Evolutionary conservation across 768 basidiomycete species (phyloP), one percentile per base, ranked within the genome.

Genomic region (Antrodiella citrinella): DNA sequence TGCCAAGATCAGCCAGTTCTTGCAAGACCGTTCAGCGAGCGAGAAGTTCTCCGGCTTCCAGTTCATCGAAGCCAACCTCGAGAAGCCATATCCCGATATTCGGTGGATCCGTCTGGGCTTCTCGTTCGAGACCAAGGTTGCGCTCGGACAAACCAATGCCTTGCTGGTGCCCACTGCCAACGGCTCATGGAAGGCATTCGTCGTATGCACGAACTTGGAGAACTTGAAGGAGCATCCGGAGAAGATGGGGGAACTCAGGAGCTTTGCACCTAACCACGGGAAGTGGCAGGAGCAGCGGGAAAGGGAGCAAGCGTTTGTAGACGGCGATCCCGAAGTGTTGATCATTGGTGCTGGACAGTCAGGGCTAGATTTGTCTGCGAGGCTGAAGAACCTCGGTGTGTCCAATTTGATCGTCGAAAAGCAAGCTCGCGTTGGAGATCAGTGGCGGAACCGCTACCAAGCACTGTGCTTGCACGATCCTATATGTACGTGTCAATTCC

Each of bases 371-470:
- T 54, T 78, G 19, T 78, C 80, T 0, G 82, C 81, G 18, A 68
- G 81, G 43, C 70, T 86, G 49, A 77, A 78, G 58, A 64, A 65
- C 3, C 66, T 82, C 7, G 77, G 68, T 26, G 63, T 82, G 5
- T 59, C 67, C n/a, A 65, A 70, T 9, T 65, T 85, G 4, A 65
- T 89, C 12, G 69, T 91, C 42, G 88, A 91, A 59, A 79, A 74
- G 62, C 75, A 81, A 47, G 52, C 60, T 11, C 65, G 75, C 18
- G 72, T 85, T 19, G 83, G 84, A 0, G 75, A 85, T 58, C 77
- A 75, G 47, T 85, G 82, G 84, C 68, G 83, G 52, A 69, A 73
- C 38, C 69, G 86, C 35, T 87, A 87, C 59, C 76, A 84, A 50
- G 74, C 80, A 5, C 65, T 86, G 40, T 82, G 80, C 45, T 64